Evolutionary conservation across 352 stramenopile genomes (phyloP).

Genomic region (Blastocystis sp.): DNA sequence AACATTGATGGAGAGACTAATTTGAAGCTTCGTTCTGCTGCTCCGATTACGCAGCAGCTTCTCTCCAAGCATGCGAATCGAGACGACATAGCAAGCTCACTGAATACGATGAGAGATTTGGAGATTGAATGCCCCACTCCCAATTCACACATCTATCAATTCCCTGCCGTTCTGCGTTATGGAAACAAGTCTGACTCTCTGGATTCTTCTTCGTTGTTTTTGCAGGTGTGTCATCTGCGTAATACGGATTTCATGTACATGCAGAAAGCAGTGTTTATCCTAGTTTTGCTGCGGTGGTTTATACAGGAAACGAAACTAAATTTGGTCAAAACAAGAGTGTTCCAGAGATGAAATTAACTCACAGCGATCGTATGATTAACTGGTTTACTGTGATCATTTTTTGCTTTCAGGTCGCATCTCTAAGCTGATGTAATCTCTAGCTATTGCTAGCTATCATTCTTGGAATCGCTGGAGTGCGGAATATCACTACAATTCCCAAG

Average conservation of each 20-base stretch:
- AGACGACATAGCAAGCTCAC: slow-evolving; percentile 69
- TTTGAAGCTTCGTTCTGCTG: slow-evolving; percentile 77
- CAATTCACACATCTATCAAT: slow-evolving; percentile 80
- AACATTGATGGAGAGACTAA: slow-evolving; percentile 84
- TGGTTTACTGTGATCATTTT: slow-evolving; percentile 75
- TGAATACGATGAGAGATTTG: slow-evolving; percentile 71
- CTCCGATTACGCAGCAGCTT: slow-evolving; percentile 72
- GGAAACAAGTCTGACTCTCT: background rate
- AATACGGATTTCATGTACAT: slow-evolving; percentile 79
- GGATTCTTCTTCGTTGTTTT: slow-evolving; percentile 69
- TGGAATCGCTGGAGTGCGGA: background rate
- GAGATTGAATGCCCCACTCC: slow-evolving; percentile 65
- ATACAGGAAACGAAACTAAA: slow-evolving; percentile 82
- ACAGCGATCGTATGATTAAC: slow-evolving; percentile 75
- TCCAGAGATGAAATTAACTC: slow-evolving; percentile 74
- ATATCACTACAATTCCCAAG: slow-evolving; percentile 42
- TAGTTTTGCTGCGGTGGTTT: slow-evolving; percentile 72
- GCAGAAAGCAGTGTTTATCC: background rate
- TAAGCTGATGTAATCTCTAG: slow-evolving; percentile 63
- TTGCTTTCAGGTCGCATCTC: slow-evolving; percentile 71
- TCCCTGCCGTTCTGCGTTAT: slow-evolving; percentile 69
- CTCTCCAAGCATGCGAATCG: slow-evolving; percentile 70
- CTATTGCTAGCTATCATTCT: slow-evolving; percentile 38
- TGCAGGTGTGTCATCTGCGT: slow-evolving; percentile 77
- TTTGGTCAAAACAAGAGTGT: slow-evolving; percentile 78